Evolutionary conservation across 106 monocot species (phyloP).

Genomic region (Platanthera zijinensis): DNA sequence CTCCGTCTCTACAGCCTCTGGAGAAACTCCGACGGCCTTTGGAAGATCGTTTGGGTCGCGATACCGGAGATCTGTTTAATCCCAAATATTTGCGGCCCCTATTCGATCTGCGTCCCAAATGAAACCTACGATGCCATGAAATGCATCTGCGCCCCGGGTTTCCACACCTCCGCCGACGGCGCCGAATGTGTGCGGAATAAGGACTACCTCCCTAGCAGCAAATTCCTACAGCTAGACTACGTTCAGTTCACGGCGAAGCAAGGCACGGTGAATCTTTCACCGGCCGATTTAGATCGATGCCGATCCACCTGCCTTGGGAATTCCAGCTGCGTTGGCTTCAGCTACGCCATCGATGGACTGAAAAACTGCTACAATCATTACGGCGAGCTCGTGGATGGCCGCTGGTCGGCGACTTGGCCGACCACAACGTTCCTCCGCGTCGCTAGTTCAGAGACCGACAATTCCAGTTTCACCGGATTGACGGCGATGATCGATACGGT

Average conservation of each 20-base stretch:
- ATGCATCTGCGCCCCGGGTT: slow-evolving; percentile 63
- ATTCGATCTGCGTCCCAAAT: slow-evolving; percentile 33
- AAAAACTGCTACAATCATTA: slow-evolving; percentile 20
- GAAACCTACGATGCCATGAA: slow-evolving; percentile 2
- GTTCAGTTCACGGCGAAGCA: slow-evolving; percentile 18
- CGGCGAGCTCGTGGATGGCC: slow-evolving; percentile 21
- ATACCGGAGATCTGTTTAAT: slow-evolving; percentile 47
- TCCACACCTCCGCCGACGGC: background rate
- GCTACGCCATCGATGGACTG: slow-evolving; percentile 31
- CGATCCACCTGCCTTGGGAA: slow-evolving; percentile 21
- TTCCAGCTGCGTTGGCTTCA: slow-evolving; percentile 43
- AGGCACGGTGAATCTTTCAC: background rate
- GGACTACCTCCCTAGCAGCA: slow-evolving; percentile 6
- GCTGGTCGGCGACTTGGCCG: slow-evolving; percentile 52
- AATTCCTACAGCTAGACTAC: slow-evolving; percentile 48
- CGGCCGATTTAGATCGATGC: slow-evolving; percentile 28
- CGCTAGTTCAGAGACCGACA: slow-evolving; percentile 20
- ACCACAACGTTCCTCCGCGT: slow-evolving; percentile 34
- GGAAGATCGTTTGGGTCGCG: slow-evolving; percentile 48
- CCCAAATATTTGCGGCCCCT: slow-evolving; percentile 28
- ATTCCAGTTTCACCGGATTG: slow-evolving; percentile 45
- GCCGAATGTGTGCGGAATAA: slow-evolving; percentile 17
- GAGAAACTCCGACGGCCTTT: slow-evolving; percentile 10
- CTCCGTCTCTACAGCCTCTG: slow-evolving; percentile 49
- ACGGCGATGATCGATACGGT: slow-evolving; percentile 35